Evolutionary conservation across 306 rosid species (phyloP).

Genomic region (Pueraria montana): DNA sequence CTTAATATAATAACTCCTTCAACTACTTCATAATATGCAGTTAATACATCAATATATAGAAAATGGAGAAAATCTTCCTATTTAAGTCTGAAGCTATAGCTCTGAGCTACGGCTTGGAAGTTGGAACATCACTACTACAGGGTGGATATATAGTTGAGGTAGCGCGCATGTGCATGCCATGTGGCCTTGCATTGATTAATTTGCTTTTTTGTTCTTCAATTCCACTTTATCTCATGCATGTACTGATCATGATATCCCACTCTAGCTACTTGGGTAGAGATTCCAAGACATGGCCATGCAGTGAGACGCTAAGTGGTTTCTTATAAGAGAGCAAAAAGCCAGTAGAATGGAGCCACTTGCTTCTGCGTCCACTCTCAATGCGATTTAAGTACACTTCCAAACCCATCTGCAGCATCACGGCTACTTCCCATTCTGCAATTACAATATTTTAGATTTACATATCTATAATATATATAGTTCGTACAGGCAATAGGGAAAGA

Average conservation of each 20-base stretch:
- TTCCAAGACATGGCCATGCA: slow-evolving; percentile 16
- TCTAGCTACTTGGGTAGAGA: background rate
- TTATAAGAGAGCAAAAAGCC: background rate
- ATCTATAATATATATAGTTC: background rate
- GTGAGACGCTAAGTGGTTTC: slow-evolving; percentile 1
- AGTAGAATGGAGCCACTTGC: background rate
- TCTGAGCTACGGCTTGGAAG: too few relatives aligned
- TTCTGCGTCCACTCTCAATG: background rate
- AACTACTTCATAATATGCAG: background rate
- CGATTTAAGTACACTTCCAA: background rate
- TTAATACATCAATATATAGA: too few relatives aligned
- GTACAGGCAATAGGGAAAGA: background rate
- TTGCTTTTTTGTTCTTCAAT: background rate
- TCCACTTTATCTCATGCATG: background rate
- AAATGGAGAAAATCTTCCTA: too few relatives aligned
- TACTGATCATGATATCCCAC: background rate
- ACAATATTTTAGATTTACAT: background rate
- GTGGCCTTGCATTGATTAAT: background rate
- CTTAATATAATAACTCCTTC: background rate
- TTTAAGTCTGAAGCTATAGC: too few relatives aligned
- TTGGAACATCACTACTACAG: too few relatives aligned
- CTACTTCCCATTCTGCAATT: background rate
- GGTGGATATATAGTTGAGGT: background rate
- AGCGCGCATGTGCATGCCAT: background rate
- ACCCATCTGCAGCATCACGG: background rate